Percentiles rank a stretch among this genome's conserved stretches.
Evolutionary conservation across 1,139 yeast species (phyloP).

Genomic region (Candida labiduridarum): DNA sequence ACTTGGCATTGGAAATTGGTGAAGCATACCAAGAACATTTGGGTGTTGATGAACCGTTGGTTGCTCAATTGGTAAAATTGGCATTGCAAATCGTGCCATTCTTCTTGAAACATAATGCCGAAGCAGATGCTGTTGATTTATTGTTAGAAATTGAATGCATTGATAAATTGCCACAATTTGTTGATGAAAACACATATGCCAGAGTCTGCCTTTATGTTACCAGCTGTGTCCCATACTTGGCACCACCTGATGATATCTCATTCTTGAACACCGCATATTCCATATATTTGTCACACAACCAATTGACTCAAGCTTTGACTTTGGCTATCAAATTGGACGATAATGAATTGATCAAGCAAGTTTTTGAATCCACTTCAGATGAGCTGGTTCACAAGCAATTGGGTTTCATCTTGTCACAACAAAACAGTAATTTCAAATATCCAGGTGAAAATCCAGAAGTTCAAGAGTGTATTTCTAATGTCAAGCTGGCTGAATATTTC

Average conservation of each 20-base stretch:
- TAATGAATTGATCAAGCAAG: constrained; percentile 73
- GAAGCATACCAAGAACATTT: constrained; percentile 73
- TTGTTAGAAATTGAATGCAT: constrained; percentile 86
- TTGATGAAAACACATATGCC: constrained; percentile 80
- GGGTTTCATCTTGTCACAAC: constrained; percentile 87
- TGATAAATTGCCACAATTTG: constrained; percentile 78
- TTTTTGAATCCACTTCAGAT: constrained; percentile 76
- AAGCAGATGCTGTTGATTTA: constrained; percentile 96
- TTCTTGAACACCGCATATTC: constrained; percentile 90
- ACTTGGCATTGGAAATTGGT: constrained; percentile 92
- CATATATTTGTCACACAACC: constrained; percentile 77
- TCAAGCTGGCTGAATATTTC: constrained; percentile 77
- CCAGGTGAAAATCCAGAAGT: constrained; percentile 71
- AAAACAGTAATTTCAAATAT: constrained; percentile 74
- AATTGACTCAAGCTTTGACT: constrained; percentile 86
- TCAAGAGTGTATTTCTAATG: constrained; percentile 84
- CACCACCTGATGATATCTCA: constrained; percentile 91
- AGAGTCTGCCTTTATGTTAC: constrained; percentile 95
- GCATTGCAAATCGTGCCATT: constrained; percentile 84
- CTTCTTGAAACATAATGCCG: constrained; percentile 93
- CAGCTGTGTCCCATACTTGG: constrained; percentile 91
- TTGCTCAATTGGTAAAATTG: constrained; percentile 57
- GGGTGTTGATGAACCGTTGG: constrained; percentile 53
- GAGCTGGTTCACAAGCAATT: constrained; percentile 80
- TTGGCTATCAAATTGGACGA: constrained; percentile 90